Evolutionary conservation across 1,284 basidiomycete species (phyloP), one percentile per base, ranked within the genome.

Genomic region (Athelia psychrophila): DNA sequence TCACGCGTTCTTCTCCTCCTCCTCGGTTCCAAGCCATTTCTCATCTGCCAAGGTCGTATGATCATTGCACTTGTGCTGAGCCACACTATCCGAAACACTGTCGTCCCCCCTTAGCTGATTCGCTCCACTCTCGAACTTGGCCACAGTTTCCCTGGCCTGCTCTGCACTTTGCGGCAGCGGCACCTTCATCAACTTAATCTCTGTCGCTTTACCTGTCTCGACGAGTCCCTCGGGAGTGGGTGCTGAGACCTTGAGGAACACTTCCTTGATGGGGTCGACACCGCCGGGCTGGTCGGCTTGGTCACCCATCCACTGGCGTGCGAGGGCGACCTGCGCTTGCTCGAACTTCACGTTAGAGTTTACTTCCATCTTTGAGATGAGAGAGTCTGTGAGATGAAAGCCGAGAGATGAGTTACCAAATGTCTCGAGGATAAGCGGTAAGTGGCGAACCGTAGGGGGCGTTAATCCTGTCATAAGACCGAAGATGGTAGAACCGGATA

Each of bases 401-500:
- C n/a, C n/a, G n/a, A n/a, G 18, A 2, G 23, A 48, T 19, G 3
- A 42, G 18, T 45, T 9, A 40, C 32, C 22, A 16, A 52, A 3
- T 23, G 32, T 20, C 36, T 19, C 24, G 18, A 48, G n/a, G 13
- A 2, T 30, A 13, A 27, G 49, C 18, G 9, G 13, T 27, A 30
- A 13, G 27, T 54, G 48, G 65, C 76, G 53, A 49, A 84, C 85
- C 67, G 54, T 75, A 68, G 3, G 91, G 93, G 0, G 86, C 86
- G 64, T 95, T 95, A 69, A 98, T 93, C 25, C 95, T 80, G 65
- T 98, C 95, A 66, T 95, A 97, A 2, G 86, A 77, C 38, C 95
- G 81, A 30, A 98, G 76, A 68, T 97, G 93, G 72, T 91, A 97
- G 78, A 96, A 93, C 18, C 87, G 80, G 58, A 92, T 88, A 66